Base-by-base conservation (phyloP, 257 asterid genomes). In the Linderniella brevidens region DNA sequence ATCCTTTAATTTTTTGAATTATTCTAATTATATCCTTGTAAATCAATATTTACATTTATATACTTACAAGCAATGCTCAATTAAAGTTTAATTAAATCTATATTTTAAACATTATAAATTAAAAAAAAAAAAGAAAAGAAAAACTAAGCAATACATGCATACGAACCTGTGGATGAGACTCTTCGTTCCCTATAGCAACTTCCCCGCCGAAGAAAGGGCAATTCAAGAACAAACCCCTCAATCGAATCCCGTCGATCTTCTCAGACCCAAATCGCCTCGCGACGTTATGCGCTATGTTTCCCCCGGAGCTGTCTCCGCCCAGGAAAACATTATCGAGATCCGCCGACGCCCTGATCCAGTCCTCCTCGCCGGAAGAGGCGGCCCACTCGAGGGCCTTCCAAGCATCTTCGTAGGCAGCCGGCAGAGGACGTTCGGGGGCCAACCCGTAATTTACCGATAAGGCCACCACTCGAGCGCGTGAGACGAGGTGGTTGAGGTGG, bases 401-500 rank as follows among this genome's bases (percentile, higher is more conserved):
- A 0, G 80, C 65, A 61, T 79, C 92, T 32, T 76, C 86, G 47
- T 61, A 64, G 8, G 78, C 80, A 7, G 46, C 38, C 0, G 86
- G 92, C 9, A 79, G 53, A 10, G 71, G 86, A 16, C 61, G 52
- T 58, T 76, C 83, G 0, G 86, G 86, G 1, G 83, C 86, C 11
- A 73, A 25, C 38, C 92, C 65, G 58, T 79, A 79, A 7, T 79
- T 56, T 11, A 76, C 71, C 0, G 92, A 79, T 0, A 73, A 65
- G 7, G 64, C 50, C 0, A 73, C 38, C 5, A 67, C 76, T 3
- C 70, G 62, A 1, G 86, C 68, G 14, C 65, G 66, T 0, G 65
- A 52, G 0, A 55, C 75, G 3, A 73, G 54, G 20, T 20, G 19
- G 17, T 61, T 64, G 17, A 76, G 62, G 53, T 60, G 67, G 1